These are phyloP conservation scores for Monilinia fructicola DNA, from an alignment of 2,329 filamentous ascomycete species.

Conservation along the genomic window DNA sequence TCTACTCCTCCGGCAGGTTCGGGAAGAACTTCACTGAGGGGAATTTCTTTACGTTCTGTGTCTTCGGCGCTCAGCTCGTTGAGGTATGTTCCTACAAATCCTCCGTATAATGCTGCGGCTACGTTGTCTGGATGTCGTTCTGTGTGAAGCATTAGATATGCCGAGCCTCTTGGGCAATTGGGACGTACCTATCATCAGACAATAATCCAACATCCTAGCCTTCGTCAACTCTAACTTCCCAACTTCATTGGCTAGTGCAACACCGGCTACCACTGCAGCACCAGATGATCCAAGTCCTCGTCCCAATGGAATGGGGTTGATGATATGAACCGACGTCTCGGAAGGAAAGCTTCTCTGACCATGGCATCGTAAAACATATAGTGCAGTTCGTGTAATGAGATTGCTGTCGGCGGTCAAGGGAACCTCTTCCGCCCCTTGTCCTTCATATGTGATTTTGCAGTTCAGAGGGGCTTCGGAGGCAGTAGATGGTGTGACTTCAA, in stretches of 20 bases:
- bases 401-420: slow-evolving; percentile 82
- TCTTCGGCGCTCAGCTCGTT: slow-evolving; percentile 90
- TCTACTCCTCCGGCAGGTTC: slow-evolving; percentile 87
- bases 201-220: slow-evolving; percentile 89
- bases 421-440: slow-evolving; percentile 68
- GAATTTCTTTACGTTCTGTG: slow-evolving; percentile 87
- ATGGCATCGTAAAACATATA: slow-evolving; percentile 94
- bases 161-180: neutral
- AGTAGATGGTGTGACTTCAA: slow-evolving; percentile 67
- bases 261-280: slow-evolving; percentile 91
- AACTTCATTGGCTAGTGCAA: slow-evolving; percentile 88
- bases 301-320: slow-evolving; percentile 91
- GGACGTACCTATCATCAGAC: slow-evolving; percentile 82
- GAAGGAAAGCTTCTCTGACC: slow-evolving; percentile 78
- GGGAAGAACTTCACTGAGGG: slow-evolving; percentile 88
- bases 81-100: slow-evolving; percentile 94
- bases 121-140: slow-evolving; percentile 93
- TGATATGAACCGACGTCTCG: slow-evolving; percentile 89
- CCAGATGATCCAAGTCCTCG: slow-evolving; percentile 93
- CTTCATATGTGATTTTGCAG: slow-evolving; percentile 88
- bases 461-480: slow-evolving; percentile 66
- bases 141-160: slow-evolving; percentile 36
- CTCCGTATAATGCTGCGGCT: slow-evolving; percentile 90
- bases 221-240: slow-evolving; percentile 75
- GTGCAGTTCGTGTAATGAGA: slow-evolving; percentile 87